Evolutionary conservation across 345 rosid genomes (phyloP).

Genomic region (Microcos paniculata): DNA sequence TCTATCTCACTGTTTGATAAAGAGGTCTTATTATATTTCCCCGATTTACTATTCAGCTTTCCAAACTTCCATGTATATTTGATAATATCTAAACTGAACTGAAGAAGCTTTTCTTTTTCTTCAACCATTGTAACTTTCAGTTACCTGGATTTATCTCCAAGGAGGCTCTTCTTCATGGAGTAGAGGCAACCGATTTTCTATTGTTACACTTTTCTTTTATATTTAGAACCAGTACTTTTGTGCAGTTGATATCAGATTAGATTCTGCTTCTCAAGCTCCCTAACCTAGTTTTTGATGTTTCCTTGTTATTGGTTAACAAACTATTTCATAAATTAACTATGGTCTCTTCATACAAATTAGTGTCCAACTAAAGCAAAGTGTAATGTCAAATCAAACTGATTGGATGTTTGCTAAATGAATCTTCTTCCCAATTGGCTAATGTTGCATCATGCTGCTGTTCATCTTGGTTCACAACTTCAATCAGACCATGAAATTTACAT

Average conservation of each 20-base stretch:
- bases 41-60: neutral
- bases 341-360: neutral
- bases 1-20: conserved; percentile 72
- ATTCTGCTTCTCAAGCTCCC: neutral
- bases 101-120: conserved; percentile 9
- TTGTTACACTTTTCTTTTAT: neutral
- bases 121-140: conserved; percentile 42
- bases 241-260: neutral
- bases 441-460: neutral
- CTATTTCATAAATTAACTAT: neutral
- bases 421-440: neutral
- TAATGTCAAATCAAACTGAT: neutral
- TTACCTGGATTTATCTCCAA: conserved; percentile 84
- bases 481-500: neutral
- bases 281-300: neutral
- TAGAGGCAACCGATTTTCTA: conserved; percentile 55
- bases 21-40: conserved; percentile 51
- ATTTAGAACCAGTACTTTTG: neutral
- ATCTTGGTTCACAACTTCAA: neutral
- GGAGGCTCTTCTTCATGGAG: conserved; percentile 93
- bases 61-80: neutral
- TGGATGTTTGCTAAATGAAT: neutral
- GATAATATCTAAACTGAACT: neutral
- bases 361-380: neutral
- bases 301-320: neutral